Evolutionary conservation across 164 flowering plant genomes (phyloP), one percentile per base, ranked within the genome.

Genomic region (Stephania yunnanensis): DNA sequence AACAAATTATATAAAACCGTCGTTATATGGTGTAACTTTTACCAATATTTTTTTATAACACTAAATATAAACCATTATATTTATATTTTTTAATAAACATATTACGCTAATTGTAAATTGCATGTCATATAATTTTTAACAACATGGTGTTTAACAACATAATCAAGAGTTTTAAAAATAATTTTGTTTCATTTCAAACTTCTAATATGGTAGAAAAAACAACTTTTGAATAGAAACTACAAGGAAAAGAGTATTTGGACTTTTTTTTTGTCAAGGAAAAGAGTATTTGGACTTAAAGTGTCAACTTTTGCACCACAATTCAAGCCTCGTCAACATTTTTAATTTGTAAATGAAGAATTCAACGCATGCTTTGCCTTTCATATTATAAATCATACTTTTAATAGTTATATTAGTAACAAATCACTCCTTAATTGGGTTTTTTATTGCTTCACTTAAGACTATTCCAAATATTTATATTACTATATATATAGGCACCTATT

Each of bases 351-450:
- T 29, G 22, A 55, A 4, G n/a, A 20, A 29, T 75, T 72, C 69
- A 75, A 75, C 55, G 73, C 73, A 42, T 29, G 65, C 73, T 3
- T 25, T 71, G 30, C 7, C 63, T 71, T 71, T 29, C 64, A 50
- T 71, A 71, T 50, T 71, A 15, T 36, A 36, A 36, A 36, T 36
- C 42, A 36, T 36, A 36, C 42, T 36, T 36, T 36, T 36, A 36
- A 36, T 36, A 36, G 42, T 1, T 71, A 65, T 65, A 65, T 61
- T 20, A 25, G 36, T 65, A 65, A 20, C 25, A 22, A n/a, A 13
- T 58, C 64, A 10, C 64, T 12, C 20, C 19, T 71, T 22, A 71
- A 22, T 68, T 68, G 7, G 46, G 7, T 29, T 30, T 30, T 68
- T 68, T 12, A 30, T 68, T 29, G 42, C 42, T 5, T 68, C n/a